Evolutionary conservation across 2,329 filamentous ascomycete species (phyloP), one percentile per base, ranked within the genome.

Genomic region (Coleophoma eucalyptorum): DNA sequence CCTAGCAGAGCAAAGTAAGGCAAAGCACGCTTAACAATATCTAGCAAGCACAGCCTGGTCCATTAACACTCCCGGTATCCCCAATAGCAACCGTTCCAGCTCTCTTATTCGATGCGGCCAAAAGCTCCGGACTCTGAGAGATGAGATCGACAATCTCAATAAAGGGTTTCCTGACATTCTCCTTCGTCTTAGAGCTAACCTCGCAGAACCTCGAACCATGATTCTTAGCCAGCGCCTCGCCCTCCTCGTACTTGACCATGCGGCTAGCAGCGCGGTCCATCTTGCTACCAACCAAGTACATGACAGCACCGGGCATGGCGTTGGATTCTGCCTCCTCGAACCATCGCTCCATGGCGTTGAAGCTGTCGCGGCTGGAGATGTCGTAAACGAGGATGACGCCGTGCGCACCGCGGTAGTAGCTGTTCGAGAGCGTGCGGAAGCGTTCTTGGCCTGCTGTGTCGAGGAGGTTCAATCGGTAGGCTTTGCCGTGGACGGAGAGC

Each of bases 311-410:
- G 0, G 73, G 69, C 18, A 72, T 70, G 3, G 75, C 76, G 59
- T 79, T 78, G 12, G 65, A 62, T 58, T 77, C 72, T 6, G 73
- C 78, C 61, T 81, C 77, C 42, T 76, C 72, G 56, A 78, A 77
- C 77, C 78, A 81, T 46, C 69, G 67, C 43, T 76, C 74, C 75
- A 81, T 77, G 45, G 72, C 69, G 20, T 71, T 61, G 59, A 81
- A 81, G 50, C 71, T 75, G 46, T 76, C 72, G 32, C 75, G 65
- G 64, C 87, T 84, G 26, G 89, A 86, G 52, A 97, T 77, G 69
- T 99, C 94, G 78, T 97, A 99, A 57, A 97, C 85, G 53, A 99
- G 79, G 46, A 99, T 87, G n/a, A 93, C 93, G 58, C 93, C 94
- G 4, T 94, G 93, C 2, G 94, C 94, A 56, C 93, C 93, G 64